phyloP scores from a whole-genome alignment of 371 early-diverging fungal genomes.

The Mucor lusitanicus region DNA sequence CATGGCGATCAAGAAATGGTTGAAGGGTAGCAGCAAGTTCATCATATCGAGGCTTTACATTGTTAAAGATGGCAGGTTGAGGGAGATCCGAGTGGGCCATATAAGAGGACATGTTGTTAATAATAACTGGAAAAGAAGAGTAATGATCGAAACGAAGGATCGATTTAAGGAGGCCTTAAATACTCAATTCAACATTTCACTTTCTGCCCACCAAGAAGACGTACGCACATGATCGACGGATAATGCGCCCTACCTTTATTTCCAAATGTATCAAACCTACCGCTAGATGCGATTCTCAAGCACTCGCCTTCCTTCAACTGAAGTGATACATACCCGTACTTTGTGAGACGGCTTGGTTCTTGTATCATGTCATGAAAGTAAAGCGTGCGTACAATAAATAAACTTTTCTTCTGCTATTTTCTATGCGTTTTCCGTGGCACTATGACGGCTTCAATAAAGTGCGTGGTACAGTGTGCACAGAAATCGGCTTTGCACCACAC shows the following conservation, averaged over 20 bases:
- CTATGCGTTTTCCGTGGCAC: too few relatives aligned
- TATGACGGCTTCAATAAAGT: too few relatives aligned
- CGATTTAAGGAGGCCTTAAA: background rate
- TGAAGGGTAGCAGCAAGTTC: background rate
- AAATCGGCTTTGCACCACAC: too few relatives aligned
- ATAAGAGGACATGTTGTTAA: background rate
- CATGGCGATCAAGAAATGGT: background rate
- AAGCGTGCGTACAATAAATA: too few relatives aligned
- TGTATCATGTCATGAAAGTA: too few relatives aligned
- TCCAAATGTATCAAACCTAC: background rate
- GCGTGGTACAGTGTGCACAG: too few relatives aligned
- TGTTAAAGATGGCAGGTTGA: background rate
- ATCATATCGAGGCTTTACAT: background rate
- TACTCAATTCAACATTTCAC: background rate
- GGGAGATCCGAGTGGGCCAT: slow-evolving; percentile 1
- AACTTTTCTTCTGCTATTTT: too few relatives aligned
- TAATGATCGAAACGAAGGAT: background rate
- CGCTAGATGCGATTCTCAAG: background rate
- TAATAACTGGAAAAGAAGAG: background rate
- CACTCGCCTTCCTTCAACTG: background rate
- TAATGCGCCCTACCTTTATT: background rate
- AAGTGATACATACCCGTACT: background rate
- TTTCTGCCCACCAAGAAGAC: background rate
- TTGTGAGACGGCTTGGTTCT: background rate
- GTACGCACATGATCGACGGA: background rate